Conservation (phyloP, 345 rosid species). For the Schrenkiella parvula region DNA sequence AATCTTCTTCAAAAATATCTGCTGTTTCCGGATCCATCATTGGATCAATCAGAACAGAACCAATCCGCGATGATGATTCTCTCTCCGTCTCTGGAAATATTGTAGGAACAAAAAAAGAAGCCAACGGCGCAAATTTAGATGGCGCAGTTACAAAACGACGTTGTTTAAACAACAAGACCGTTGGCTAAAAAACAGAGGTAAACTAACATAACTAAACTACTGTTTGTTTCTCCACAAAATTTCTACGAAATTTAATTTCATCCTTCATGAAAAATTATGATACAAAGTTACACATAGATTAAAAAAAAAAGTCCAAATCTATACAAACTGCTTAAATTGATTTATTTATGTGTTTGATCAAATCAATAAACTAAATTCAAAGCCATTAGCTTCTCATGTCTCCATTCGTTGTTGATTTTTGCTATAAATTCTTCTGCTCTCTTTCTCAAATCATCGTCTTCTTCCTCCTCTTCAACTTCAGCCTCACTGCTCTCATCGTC, state of each 20-base stretch:
- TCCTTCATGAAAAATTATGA: not conserved
- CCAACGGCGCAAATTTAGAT: slow-evolving; percentile 18
- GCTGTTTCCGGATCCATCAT: slow-evolving; percentile 31
- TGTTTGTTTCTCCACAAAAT: not conserved
- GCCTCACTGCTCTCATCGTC: not conserved
- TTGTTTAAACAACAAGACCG: slow-evolving; percentile 5
- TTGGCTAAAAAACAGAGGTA: slow-evolving; percentile 12
- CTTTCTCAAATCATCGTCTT: slow-evolving; percentile 49
- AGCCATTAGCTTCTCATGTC: slow-evolving; percentile 38
- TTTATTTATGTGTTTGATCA: not conserved
- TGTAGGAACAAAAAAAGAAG: not conserved
- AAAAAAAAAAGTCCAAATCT: not conserved
- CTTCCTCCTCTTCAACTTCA: slow-evolving; percentile 15
- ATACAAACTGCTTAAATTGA: not conserved
- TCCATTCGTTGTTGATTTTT: slow-evolving; percentile 56
- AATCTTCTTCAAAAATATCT: slow-evolving; percentile 4
- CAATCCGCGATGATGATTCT: not conserved
- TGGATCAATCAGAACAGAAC: not conserved
- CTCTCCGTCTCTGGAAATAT: not conserved
- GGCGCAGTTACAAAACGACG: slow-evolving; percentile 21
- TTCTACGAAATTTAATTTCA: not conserved
- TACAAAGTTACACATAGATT: not conserved
- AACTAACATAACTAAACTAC: slow-evolving; percentile 12
- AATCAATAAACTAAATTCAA: slow-evolving; percentile 24
- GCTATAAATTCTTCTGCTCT: slow-evolving; percentile 60